These are phyloP conservation scores for Ceratocystis smalleyi DNA, from an alignment of 2,329 filamentous ascomycete species.

Conservation along the genomic window DNA sequence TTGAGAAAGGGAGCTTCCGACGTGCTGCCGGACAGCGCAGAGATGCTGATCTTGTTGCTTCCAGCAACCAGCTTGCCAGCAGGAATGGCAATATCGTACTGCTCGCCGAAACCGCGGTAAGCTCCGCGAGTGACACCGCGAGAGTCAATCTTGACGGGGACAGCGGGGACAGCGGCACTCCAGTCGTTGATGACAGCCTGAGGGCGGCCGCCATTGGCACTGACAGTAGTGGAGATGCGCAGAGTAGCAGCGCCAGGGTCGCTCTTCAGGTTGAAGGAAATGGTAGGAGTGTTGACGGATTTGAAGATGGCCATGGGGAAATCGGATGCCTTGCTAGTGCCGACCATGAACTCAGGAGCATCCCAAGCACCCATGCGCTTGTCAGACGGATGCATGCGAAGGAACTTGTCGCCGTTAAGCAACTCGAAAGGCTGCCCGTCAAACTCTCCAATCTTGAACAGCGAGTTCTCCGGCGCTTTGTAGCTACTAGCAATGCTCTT, in stretches of 20 bases:
- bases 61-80: slow-evolving; percentile 43
- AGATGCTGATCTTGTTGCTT: slow-evolving; percentile 47
- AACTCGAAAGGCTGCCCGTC: slow-evolving; percentile 50
- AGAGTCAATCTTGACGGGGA: slow-evolving; percentile 47
- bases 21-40: slow-evolving; percentile 39
- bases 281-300: slow-evolving; percentile 41
- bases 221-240: slow-evolving; percentile 48
- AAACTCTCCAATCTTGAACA: slow-evolving; percentile 51
- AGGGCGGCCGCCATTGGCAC: slow-evolving; percentile 44
- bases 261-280: slow-evolving; percentile 40
- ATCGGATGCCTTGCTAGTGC: slow-evolving; percentile 33
- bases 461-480: slow-evolving; percentile 33
- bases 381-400: slow-evolving; percentile 54
- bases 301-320: slow-evolving; percentile 56
- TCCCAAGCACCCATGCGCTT: slow-evolving; percentile 47
- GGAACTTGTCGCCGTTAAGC: slow-evolving; percentile 50
- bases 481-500: slow-evolving; percentile 35
- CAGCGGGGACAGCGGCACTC: slow-evolving; percentile 31
- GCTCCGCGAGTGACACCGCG: slow-evolving; percentile 50
- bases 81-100: slow-evolving; percentile 47
- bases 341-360: slow-evolving; percentile 45
- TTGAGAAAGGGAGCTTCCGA: slow-evolving; percentile 38
- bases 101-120: slow-evolving; percentile 47
- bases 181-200: slow-evolving; percentile 42
- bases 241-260: slow-evolving; percentile 41